Conservation (phyloP, 805 yeast species). For the Wickerhamiella sergipiensis region DNA sequence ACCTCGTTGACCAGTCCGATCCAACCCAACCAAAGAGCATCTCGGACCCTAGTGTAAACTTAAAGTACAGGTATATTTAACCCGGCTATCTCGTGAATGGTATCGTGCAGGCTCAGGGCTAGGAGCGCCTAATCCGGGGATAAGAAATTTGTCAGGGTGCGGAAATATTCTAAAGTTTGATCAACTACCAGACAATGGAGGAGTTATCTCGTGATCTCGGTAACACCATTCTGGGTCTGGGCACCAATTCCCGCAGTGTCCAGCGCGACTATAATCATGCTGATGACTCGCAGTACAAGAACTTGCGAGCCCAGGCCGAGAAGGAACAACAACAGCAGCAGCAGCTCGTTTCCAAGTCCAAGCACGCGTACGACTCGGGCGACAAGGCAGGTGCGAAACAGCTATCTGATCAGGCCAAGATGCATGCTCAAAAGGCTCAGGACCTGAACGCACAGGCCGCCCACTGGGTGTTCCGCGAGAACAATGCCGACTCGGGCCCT, state of each 20-base stretch:
- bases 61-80: no score
- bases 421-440: conserved; percentile 48
- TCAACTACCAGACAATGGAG: neutral
- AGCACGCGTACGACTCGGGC: conserved; percentile 62
- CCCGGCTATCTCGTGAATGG: no score
- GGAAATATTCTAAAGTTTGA: neutral
- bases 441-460: conserved; percentile 69
- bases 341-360: conserved; percentile 51
- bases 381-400: conserved; percentile 61
- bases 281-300: conserved; percentile 35
- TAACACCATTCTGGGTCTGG: neutral
- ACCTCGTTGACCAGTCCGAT: no score
- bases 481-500: conserved; percentile 70
- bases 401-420: conserved; percentile 55
- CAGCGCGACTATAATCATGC: conserved; percentile 28
- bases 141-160: neutral
- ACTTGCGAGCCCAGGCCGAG: conserved; percentile 55
- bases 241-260: conserved; percentile 2
- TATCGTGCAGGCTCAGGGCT: neutral
- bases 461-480: conserved; percentile 45
- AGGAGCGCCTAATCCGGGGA: neutral
- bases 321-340: conserved; percentile 44
- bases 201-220: conserved; percentile 1
- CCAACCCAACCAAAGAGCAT: no score
- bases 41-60: no score